Conservation (phyloP, 2,329 filamentous ascomycete species). For the Venturia aucupariae region DNA sequence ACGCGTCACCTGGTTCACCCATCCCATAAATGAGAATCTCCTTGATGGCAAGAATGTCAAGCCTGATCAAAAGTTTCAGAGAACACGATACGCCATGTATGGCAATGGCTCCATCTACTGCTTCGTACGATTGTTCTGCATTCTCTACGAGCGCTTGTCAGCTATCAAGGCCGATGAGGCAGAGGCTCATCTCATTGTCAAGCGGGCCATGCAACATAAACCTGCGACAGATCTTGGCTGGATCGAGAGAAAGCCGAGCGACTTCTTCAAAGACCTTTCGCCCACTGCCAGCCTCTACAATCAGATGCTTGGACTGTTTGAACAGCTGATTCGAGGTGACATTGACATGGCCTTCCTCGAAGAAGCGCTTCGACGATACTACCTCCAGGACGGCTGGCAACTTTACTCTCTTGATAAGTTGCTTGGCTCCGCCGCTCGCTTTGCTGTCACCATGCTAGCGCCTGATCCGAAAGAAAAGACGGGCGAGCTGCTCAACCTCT, state of each 20-base stretch:
- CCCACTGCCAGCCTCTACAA: slow-evolving; percentile 68
- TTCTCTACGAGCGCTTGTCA: slow-evolving; percentile 75
- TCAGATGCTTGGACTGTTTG: slow-evolving; percentile 75
- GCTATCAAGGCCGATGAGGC: slow-evolving; percentile 74
- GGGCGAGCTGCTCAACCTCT: slow-evolving; percentile 78
- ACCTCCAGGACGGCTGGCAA: slow-evolving; percentile 83
- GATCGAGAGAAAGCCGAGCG: slow-evolving; percentile 62
- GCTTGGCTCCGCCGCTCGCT: slow-evolving; percentile 68
- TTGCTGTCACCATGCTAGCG: slow-evolving; percentile 74
- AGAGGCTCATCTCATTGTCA: slow-evolving; percentile 63
- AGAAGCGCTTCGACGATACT: slow-evolving; percentile 84
- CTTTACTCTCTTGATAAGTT: slow-evolving; percentile 89
- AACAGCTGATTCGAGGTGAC: slow-evolving; percentile 75
- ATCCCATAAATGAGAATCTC: slow-evolving; percentile 48
- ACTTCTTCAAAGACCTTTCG: slow-evolving; percentile 63
- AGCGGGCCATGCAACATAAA: slow-evolving; percentile 64
- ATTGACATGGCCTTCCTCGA: slow-evolving; percentile 78
- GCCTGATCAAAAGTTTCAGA: slow-evolving; percentile 68
- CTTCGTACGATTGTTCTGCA: slow-evolving; percentile 89
- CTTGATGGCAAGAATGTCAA: slow-evolving; percentile 57
- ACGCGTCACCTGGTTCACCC: slow-evolving; percentile 55
- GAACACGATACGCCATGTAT: slow-evolving; percentile 81
- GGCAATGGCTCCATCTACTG: slow-evolving; percentile 86
- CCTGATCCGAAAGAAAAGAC: slow-evolving; percentile 89
- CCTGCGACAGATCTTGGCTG: slow-evolving; percentile 78